Evolutionary conservation across 805 yeast species (phyloP), one percentile per base, ranked within the genome.

Genomic region (Wickerhamiella kurtzmanii): DNA sequence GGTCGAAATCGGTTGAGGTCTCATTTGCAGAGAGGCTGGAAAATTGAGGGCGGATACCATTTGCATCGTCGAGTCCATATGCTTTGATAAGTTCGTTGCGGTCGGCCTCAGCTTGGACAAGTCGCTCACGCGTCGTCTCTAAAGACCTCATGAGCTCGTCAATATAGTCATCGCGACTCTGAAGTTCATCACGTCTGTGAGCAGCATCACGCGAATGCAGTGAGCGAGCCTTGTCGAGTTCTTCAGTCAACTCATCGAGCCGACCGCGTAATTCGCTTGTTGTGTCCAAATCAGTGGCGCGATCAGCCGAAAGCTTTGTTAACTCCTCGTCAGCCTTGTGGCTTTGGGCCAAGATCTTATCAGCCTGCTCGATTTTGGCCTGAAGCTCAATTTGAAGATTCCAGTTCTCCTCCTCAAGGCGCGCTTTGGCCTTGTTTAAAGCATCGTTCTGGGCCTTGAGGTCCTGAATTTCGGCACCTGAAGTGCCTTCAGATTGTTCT

Each of bases 341-440:
- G 15, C 56, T 46, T 37, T 61, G 64, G 13, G 53, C 47, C 16
- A 56, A 50, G 38, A 59, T 52, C 39, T 55, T 56, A 6, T 56
- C 50, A 37, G 57, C 47, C 9, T 53, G 45, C 18, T 50, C 59
- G 8, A 53, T 45, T 3, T 56, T 50, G 22, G 53, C 48, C 38
- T 64, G 64, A 16, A 64, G 49, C 42, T 60, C 53, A 35, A 59
- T 45, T 45, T 63, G 66, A 35, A 64, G 54, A 40, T 62, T 58
- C 68, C 68, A 64, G 46, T 59, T 62, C 22, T 59, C 66, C 35
- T 64, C 69, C 39, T 57, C 58, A 52, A 51, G 25, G 20, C 22
- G 41, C 35, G 41, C 45, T 18, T 40, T 38, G 37, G 32, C 44
- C 8, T 32, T 5, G 15, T 38, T 13, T 8, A 18, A 9, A 15